Conservation (phyloP, 1,284 basidiomycete genomes). For the Cryptococcus sp. region DNA sequence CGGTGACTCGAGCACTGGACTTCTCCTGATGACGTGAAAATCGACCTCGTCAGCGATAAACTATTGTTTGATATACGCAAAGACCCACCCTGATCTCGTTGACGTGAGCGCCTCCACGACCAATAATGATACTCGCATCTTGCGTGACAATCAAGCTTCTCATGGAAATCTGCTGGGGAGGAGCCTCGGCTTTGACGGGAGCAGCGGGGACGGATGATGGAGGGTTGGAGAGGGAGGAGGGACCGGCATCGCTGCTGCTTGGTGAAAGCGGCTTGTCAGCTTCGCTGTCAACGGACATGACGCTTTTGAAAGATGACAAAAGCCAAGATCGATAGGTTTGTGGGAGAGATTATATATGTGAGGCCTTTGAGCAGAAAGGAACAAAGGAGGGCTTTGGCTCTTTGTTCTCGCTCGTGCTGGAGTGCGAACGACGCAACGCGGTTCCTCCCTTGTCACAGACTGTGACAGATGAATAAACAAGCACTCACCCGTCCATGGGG, state of each 20-base stretch:
- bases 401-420: too few species aligned
- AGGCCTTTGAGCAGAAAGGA: too few species aligned
- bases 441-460: background rate
- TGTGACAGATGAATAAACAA: background rate
- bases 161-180: slow-evolving; percentile 71
- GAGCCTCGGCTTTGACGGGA: slow-evolving; percentile 44
- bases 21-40: slow-evolving; percentile 63
- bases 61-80: background rate
- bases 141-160: slow-evolving; percentile 96
- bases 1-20: slow-evolving; percentile 90
- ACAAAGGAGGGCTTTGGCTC: too few species aligned
- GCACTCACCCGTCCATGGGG: slow-evolving; percentile 43
- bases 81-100: slow-evolving; percentile 79
- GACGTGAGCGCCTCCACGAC: slow-evolving; percentile 92
- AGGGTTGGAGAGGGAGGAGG: slow-evolving; percentile 31
- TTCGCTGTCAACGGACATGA: background rate
- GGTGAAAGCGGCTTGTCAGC: background rate
- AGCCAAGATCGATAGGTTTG: too few species aligned
- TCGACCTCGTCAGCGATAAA: slow-evolving; percentile 1
- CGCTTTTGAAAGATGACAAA: too few species aligned
- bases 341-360: too few species aligned
- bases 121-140: slow-evolving; percentile 99
- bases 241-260: slow-evolving; percentile 32
- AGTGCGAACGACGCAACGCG: background rate
- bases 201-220: slow-evolving; percentile 37